A percentile compares a stretch with the other conserved stretches of the same genome.
Evolutionary conservation across 805 yeast genomes (phyloP).

Genomic region (Sugiyamaella americana): DNA sequence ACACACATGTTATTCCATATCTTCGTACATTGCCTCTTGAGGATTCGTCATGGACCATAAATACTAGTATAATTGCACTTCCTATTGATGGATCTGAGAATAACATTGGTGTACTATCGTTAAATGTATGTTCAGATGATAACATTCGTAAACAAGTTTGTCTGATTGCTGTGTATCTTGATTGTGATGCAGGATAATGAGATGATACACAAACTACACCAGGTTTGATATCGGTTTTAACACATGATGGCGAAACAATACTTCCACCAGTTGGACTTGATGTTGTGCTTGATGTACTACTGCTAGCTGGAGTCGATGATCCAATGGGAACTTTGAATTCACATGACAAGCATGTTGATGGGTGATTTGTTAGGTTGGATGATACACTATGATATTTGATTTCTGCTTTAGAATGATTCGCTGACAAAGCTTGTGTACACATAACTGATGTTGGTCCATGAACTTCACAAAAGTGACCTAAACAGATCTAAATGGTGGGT

Average conservation of each 20-base stretch:
- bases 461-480: constrained; percentile 29
- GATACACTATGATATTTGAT: constrained; percentile 2
- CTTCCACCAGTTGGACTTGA: background rate
- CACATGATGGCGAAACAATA: constrained; percentile 22
- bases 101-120: constrained; percentile 23
- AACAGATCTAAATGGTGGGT: constrained; percentile 19
- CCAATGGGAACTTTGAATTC: background rate
- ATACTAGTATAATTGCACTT: constrained; percentile 20
- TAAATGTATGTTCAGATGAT: constrained; percentile 23
- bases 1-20: constrained; percentile 23
- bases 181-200: constrained; percentile 24
- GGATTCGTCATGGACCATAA: constrained; percentile 21
- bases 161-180: constrained; percentile 24
- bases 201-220: constrained; percentile 18
- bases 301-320: background rate
- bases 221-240: constrained; percentile 5
- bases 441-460: constrained; percentile 29
- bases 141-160: constrained; percentile 25
- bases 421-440: constrained; percentile 25
- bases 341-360: background rate
- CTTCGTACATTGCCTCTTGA: constrained; percentile 23
- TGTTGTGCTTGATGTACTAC: background rate
- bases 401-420: constrained; percentile 12
- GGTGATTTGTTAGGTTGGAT: background rate
- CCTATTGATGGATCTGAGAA: constrained; percentile 23